These are phyloP conservation scores for Miscanthus lutarioriparius DNA, from an alignment of 176 grass and related monocot genomes.

Conservation along the genomic window DNA sequence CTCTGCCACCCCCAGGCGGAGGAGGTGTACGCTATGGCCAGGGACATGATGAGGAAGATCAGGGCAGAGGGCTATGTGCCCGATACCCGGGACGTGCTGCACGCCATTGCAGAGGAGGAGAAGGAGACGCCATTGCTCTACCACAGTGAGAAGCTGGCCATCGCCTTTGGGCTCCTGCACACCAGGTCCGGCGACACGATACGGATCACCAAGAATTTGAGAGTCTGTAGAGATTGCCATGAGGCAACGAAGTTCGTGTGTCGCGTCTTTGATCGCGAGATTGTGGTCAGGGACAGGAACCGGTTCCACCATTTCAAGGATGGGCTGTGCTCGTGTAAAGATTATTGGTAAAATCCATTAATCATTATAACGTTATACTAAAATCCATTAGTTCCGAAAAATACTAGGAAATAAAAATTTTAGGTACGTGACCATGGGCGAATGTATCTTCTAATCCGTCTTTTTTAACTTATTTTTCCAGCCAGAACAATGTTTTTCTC, in stretches of 20 bases:
- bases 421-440: too few relatives aligned
- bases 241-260: constrained; percentile 63
- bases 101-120: constrained; percentile 45
- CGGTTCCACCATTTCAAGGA: constrained; percentile 80
- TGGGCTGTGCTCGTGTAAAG: constrained; percentile 74
- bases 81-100: constrained; percentile 43
- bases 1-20: constrained; percentile 44
- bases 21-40: constrained; percentile 63
- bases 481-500: too few relatives aligned
- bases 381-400: not conserved
- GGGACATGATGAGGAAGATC: constrained; percentile 67
- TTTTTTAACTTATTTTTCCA: too few relatives aligned
- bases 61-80: constrained; percentile 53
- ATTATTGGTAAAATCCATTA: constrained; percentile 64
- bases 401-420: too few relatives aligned
- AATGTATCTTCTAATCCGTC: too few relatives aligned
- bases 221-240: constrained; percentile 75
- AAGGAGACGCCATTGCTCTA: constrained; percentile 61
- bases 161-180: constrained; percentile 71
- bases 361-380: not conserved
- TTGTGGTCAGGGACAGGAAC: constrained; percentile 77
- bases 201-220: constrained; percentile 70
- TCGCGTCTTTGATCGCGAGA: constrained; percentile 58
- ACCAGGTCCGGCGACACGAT: constrained; percentile 39
- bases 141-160: constrained; percentile 92